Evolutionary conservation across 148 eudicot genomes (phyloP).

Genomic region (Dianthus caryophyllus): DNA sequence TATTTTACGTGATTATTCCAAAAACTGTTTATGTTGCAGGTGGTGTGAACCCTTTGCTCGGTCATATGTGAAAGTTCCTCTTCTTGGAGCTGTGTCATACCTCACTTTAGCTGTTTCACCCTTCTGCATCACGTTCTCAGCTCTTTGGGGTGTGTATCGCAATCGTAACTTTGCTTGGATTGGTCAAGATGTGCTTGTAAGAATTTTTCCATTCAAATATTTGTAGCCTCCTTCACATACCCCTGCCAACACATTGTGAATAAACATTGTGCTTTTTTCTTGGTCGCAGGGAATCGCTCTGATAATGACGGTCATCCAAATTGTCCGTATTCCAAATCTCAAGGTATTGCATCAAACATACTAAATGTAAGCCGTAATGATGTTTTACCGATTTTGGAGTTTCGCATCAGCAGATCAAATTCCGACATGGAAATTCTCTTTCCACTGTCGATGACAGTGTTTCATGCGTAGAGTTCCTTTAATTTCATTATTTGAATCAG

Average conservation of each 20-base stretch:
- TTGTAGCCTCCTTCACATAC: neutral
- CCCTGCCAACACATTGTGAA: neutral
- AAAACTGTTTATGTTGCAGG: constrained; percentile 34
- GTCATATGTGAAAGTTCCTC: constrained; percentile 62
- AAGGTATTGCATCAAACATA: constrained; percentile 44
- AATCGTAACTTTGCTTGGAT: constrained; percentile 64
- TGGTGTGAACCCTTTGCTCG: constrained; percentile 49
- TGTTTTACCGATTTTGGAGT: too few relatives aligned
- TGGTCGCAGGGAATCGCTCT: constrained; percentile 66
- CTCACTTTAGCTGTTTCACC: constrained; percentile 76
- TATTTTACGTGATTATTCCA: too few relatives aligned
- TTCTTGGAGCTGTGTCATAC: constrained; percentile 69
- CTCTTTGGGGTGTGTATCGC: constrained; percentile 66
- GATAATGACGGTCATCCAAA: constrained; percentile 76
- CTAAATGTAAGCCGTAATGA: neutral
- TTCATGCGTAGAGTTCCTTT: constrained; percentile 3
- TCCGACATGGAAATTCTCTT: neutral
- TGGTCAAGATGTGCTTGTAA: constrained; percentile 93
- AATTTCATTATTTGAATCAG: constrained; percentile 33
- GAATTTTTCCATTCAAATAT: constrained; percentile 17
- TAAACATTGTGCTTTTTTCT: constrained; percentile 3
- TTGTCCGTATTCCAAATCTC: constrained; percentile 80
- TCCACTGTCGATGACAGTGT: neutral
- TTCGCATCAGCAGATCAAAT: too few relatives aligned
- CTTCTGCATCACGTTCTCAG: constrained; percentile 74